Base-by-base conservation (phyloP, 2,329 filamentous ascomycete species). In the Fusarium chlamydosporum region DNA sequence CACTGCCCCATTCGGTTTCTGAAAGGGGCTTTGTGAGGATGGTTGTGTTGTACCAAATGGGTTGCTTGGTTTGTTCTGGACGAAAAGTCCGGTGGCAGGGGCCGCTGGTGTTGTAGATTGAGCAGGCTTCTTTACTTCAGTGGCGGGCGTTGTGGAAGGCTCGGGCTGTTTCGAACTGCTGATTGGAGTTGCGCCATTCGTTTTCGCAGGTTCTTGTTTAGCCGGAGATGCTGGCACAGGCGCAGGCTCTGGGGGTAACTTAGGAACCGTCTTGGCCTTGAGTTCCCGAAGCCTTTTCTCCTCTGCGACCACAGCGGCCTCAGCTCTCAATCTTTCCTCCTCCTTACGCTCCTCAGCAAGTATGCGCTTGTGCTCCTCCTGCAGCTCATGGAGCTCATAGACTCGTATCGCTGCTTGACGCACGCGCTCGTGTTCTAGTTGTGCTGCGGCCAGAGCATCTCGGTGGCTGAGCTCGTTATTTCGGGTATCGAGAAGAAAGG, bases 401-500 rank as follows among this genome's bases (percentile, higher is more conserved):
- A 83, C 83, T 16, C 81, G 79, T 35, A 86, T 76, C 9, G 86
- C 86, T 31, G 79, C 79, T 55, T 84, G 79, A 29, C 85, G 84
- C 12, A 95, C 85, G 29, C 86, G 84, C 37, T 91, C 86, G 76
- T 94, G 92, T 73, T 91, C 86, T 15, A 83, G 83, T 48, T 88
- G 87, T 6, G 90, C 90, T 46, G 86, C 85, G 45, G 86, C 86
- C 16, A 95, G 84, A 15, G 91, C 90, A 70, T 89, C 86, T 60
- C 85, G 84, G 75, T 93, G 90, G 56, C 82, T 83, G 50, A 86
- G 81, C 74, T 90, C 89, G 34, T 85, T 86, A 67, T 92, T 89
- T 35, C 86, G 84, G 33, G 87, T 84, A 52, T 88, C 86, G 40
- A 82, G 82, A 61, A 93, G 89, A 29, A 92, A 85, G 26, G 82